A percentile compares a stretch with the other conserved stretches of the same genome.
phyloP scores from a whole-genome alignment of 805 yeast species.

The Yarrowia osloensis region DNA sequence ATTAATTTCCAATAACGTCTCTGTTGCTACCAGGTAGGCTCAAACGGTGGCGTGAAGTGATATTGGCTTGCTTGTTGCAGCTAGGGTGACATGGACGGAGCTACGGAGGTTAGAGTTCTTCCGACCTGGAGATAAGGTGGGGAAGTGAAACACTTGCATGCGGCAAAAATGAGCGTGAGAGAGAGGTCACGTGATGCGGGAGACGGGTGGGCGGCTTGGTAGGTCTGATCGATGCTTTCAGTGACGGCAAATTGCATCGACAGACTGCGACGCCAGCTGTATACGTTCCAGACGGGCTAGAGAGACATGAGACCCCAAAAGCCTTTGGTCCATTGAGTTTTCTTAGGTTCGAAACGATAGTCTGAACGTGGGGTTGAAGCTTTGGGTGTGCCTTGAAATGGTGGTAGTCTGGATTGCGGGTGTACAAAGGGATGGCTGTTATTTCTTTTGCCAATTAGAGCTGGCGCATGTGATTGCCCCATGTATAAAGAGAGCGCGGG shows the following conservation, averaged over 20 bases:
- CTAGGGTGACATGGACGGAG: not conserved
- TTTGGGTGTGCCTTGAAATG: not conserved
- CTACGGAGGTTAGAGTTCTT: conserved; percentile 9
- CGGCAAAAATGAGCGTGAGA: not conserved
- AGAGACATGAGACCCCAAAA: not conserved
- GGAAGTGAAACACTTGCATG: not conserved
- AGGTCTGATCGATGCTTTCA: too few species aligned
- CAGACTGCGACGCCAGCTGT: not conserved
- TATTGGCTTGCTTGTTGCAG: not conserved
- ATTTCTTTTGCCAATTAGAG: not conserved
- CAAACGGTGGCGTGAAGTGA: not conserved
- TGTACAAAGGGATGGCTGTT: not conserved
- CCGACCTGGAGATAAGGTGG: not conserved
- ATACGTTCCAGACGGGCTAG: too few species aligned
- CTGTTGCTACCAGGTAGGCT: too few species aligned
- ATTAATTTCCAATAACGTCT: too few species aligned
- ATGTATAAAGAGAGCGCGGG: not conserved
- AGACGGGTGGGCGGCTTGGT: too few species aligned
- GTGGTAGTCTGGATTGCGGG: not conserved
- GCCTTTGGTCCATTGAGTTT: conserved; percentile 4
- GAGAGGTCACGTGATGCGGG: not conserved
- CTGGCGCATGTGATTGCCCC: conserved; percentile 2
- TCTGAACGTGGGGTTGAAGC: conserved; percentile 5
- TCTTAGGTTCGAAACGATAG: not conserved
- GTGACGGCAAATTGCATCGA: not conserved